Evolutionary conservation across 345 rosid genomes (phyloP), one percentile per base, ranked within the genome.

Genomic region (Lumnitzera racemosa): DNA sequence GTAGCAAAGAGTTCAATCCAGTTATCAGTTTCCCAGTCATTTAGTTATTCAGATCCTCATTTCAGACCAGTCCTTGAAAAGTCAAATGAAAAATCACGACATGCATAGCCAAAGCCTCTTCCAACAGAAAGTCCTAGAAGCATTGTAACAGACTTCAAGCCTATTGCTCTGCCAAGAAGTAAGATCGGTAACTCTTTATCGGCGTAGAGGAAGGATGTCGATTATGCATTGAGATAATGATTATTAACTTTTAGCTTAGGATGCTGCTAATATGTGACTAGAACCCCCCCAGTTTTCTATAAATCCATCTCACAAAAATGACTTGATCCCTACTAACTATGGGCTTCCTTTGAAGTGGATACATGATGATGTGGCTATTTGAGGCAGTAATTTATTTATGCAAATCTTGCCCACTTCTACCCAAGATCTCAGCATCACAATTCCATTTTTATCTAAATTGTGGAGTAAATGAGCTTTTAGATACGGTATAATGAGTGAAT

Each of bases 171-270:
- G 60, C 72, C 80, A 12, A 61, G 75, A 64, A 80, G 69, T 83
- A 91, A 84, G 74, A 60, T 78, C 67, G 82, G 73, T 65, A 13
- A 81, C 72, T 9, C 76, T 84, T 13, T 49, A 66, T 65, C 73
- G 70, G 16, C 98, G 87, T 65, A 83, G 83, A 52, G 70, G 98
- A 58, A 74, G 89, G 78, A 85, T 83, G 87, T 88, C 98, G 9
- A 65, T 51, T 24, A 29, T 72, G 86, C 81, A 71, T 79, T 91
- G 49, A 70, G 20, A 20, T 20, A 20, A 20, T 13, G 9, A 11
- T 13, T 0, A 27, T 14, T 60, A 46, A 29, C 48, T 17, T 54
- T 12, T 20, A 11, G 17, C n/a, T 49, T 4, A 31, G 54, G 3
- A 24, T 31, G 56, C 47, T 15, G 20, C n/a, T 41, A n/a, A 23